A percentile compares a stretch with the other conserved stretches of the same genome.
Evolutionary conservation across 1,284 basidiomycete species (phyloP).

Genomic region (Serendipita sp.): DNA sequence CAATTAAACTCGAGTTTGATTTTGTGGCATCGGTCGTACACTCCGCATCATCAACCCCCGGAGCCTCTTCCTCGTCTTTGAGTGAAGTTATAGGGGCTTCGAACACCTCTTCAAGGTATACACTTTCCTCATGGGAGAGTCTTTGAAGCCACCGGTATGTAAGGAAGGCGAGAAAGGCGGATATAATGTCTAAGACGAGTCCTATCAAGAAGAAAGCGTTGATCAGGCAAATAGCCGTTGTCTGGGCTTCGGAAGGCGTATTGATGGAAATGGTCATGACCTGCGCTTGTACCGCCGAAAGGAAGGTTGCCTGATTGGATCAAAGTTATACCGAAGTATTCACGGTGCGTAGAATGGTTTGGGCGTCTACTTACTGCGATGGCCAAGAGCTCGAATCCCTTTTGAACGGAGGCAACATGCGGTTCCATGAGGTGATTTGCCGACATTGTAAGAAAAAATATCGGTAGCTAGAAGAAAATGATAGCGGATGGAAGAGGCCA

Average conservation of each 20-base stretch:
- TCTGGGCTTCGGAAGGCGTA: neutral
- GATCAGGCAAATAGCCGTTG: neutral
- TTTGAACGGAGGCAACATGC: neutral
- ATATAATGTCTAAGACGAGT: neutral
- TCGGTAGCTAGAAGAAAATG: no score
- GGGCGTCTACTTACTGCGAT: neutral
- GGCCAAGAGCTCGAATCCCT: neutral
- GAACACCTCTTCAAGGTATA: neutral
- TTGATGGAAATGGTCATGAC: neutral
- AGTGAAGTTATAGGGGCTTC: neutral
- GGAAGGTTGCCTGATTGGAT: neutral
- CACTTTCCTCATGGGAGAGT: neutral
- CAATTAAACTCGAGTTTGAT: neutral
- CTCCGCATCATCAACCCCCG: no score
- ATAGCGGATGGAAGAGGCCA: no score
- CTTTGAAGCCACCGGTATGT: neutral
- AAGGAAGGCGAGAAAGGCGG: neutral
- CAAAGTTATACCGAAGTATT: neutral
- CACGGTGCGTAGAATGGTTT: neutral
- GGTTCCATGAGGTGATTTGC: neutral
- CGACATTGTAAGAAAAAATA: no score
- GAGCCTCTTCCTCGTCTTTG: neutral
- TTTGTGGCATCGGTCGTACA: neutral
- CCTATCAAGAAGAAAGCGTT: neutral
- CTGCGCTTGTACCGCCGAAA: neutral